These are phyloP conservation scores for Colletotrichum sp. DNA, from an alignment of 2,329 filamentous ascomycete species.

Conservation along the genomic window DNA sequence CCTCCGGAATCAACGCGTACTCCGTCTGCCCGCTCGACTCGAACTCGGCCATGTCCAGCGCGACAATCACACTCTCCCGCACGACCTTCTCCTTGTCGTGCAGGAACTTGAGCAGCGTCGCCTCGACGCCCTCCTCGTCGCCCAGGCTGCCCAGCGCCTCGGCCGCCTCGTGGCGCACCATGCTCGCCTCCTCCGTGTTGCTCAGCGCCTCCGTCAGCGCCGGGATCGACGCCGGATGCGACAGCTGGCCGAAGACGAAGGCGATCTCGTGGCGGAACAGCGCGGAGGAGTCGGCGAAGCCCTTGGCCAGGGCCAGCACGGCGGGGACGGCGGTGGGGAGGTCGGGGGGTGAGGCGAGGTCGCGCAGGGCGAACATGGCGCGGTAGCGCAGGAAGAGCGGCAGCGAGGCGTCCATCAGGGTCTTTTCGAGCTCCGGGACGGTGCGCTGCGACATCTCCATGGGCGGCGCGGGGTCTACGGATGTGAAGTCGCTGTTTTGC, in stretches of 20 bases:
- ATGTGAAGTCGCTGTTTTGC: conserved; percentile 83
- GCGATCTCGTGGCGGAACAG: conserved; percentile 98
- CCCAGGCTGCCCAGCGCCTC: conserved; percentile 95
- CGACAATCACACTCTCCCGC: conserved; percentile 91
- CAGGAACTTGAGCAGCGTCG: conserved; percentile 80
- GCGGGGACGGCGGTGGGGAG: conserved; percentile 89
- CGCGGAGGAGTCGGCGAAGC: conserved; percentile 84
- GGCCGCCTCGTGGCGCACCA: conserved; percentile 97
- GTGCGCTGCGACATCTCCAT: conserved; percentile 73
- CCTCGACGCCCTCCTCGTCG: conserved; percentile 91
- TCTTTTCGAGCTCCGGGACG: conserved; percentile 76
- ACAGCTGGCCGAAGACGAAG: conserved; percentile 96
- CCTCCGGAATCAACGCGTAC: conserved; percentile 87
- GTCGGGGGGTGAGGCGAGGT: conserved; percentile 91
- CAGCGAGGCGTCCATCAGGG: conserved; percentile 77
- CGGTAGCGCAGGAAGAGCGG: conserved; percentile 93
- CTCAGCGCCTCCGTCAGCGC: conserved; percentile 81
- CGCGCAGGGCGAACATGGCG: conserved; percentile 96
- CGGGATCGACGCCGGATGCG: conserved; percentile 95
- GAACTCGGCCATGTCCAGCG: conserved; percentile 96
- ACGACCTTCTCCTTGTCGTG: conserved; percentile 93
- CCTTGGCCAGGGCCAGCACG: conserved; percentile 82
- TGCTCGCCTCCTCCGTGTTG: conserved; percentile 82
- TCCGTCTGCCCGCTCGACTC: conserved; percentile 88
- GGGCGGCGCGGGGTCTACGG: conserved; percentile 92